Percentiles rank a stretch among this genome's conserved stretches.
Evolutionary conservation across 305 asterid species (phyloP).

Genomic region (Fraxinus platypoda): DNA sequence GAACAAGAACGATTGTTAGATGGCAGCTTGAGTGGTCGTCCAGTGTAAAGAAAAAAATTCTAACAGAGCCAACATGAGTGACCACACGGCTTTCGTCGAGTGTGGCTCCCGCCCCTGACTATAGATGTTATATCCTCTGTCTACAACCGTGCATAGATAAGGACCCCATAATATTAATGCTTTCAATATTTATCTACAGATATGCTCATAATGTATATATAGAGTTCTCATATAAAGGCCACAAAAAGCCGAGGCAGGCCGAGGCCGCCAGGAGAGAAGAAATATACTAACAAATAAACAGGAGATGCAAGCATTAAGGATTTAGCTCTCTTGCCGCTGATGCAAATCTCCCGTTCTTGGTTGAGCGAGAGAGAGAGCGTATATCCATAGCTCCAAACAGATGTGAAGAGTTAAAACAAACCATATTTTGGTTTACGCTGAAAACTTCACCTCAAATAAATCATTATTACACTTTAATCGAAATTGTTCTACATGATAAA

Average conservation of each 20-base stretch:
- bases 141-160: background rate
- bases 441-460: background rate
- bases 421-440: background rate
- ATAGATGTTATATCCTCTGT: background rate
- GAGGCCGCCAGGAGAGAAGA: background rate
- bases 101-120: background rate
- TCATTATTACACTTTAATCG: slow-evolving; percentile 14
- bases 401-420: slow-evolving; percentile 6
- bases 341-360: background rate
- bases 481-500: background rate
- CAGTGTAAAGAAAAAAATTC: too few species aligned
- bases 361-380: background rate
- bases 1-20: background rate
- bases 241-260: background rate
- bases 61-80: background rate
- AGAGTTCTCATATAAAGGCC: background rate
- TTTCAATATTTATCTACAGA: background rate
- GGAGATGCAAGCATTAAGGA: background rate
- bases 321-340: background rate
- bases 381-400: background rate
- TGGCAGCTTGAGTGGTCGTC: background rate
- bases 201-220: background rate
- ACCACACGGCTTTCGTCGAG: background rate
- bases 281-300: background rate
- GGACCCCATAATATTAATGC: background rate